A percentile compares a stretch with the other conserved stretches of the same genome.
These are phyloP conservation scores for Prunus salicina DNA, from an alignment of 306 rosid species.

Conservation along the genomic window DNA sequence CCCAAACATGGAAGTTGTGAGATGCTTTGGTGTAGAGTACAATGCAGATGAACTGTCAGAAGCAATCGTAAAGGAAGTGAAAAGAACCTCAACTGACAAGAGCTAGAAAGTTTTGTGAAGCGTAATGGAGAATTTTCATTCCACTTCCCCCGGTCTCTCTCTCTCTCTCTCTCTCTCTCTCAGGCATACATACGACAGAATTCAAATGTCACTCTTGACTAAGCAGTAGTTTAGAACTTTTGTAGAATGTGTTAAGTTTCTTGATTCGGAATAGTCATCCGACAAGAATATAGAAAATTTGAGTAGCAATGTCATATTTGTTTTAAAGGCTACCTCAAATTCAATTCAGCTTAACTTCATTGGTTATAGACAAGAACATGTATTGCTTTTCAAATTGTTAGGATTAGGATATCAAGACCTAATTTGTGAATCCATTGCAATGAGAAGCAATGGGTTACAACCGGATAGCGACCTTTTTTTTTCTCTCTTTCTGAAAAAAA, in stretches of 20 bases:
- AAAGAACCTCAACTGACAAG: slow-evolving; percentile 32
- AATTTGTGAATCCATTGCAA: background rate
- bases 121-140: background rate
- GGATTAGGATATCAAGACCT: background rate
- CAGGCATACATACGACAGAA: background rate
- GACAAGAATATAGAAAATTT: background rate
- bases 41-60: slow-evolving; percentile 62
- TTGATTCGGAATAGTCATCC: background rate
- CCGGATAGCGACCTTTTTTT: background rate
- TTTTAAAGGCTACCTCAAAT: background rate
- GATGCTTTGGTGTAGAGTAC: slow-evolving; percentile 85
- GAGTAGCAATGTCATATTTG: background rate
- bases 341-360: background rate
- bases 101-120: slow-evolving; percentile 13
- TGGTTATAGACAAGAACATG: background rate
- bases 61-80: slow-evolving; percentile 54
- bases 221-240: background rate
- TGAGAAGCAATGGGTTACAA: background rate
- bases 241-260: background rate
- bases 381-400: background rate
- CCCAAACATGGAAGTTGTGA: slow-evolving; percentile 78
- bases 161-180: background rate
- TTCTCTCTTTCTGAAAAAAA: background rate
- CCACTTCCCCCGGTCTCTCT: background rate
- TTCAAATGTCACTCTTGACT: background rate